phyloP scores from a whole-genome alignment of 1,284 basidiomycete species.

The Boletus hoseneyae region DNA sequence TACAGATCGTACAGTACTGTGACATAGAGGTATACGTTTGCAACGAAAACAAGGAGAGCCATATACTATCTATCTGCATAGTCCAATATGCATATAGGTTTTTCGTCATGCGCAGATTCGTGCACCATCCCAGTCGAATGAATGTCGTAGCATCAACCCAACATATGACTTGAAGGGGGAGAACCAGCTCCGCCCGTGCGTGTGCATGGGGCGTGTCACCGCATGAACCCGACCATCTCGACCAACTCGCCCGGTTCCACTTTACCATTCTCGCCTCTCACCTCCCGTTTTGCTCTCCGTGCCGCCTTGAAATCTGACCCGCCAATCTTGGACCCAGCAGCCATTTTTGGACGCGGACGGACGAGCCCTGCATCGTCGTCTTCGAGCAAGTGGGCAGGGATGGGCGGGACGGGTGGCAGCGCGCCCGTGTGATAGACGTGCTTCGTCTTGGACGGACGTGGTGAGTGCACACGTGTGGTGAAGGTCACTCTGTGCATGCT shows the following conservation, averaged over 20 bases:
- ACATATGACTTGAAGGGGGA: neutral
- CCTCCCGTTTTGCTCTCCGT: slow-evolving; percentile 26
- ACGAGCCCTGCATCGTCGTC: slow-evolving; percentile 20
- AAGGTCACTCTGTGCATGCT: slow-evolving; percentile 24
- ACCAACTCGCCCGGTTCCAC: slow-evolving; percentile 24
- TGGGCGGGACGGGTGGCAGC: slow-evolving; percentile 23
- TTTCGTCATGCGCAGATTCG: neutral
- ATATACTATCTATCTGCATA: neutral
- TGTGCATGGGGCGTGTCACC: neutral
- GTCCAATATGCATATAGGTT: neutral
- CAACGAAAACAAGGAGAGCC: too few species aligned
- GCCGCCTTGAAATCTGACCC: slow-evolving; percentile 33
- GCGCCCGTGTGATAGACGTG: slow-evolving; percentile 19
- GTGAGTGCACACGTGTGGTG: slow-evolving; percentile 19
- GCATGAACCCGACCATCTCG: slow-evolving; percentile 30
- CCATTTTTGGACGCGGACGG: slow-evolving; percentile 20
- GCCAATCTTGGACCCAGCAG: slow-evolving; percentile 26
- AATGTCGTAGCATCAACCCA: neutral
- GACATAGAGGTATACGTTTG: too few species aligned
- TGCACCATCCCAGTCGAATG: neutral
- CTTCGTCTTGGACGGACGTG: slow-evolving; percentile 14
- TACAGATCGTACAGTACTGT: too few species aligned
- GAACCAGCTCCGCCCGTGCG: neutral
- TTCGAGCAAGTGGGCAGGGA: slow-evolving; percentile 14
- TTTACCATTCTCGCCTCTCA: slow-evolving; percentile 3